Base-by-base conservation (phyloP, 1,284 basidiomycete genomes). In the Naganishia cerealis region DNA sequence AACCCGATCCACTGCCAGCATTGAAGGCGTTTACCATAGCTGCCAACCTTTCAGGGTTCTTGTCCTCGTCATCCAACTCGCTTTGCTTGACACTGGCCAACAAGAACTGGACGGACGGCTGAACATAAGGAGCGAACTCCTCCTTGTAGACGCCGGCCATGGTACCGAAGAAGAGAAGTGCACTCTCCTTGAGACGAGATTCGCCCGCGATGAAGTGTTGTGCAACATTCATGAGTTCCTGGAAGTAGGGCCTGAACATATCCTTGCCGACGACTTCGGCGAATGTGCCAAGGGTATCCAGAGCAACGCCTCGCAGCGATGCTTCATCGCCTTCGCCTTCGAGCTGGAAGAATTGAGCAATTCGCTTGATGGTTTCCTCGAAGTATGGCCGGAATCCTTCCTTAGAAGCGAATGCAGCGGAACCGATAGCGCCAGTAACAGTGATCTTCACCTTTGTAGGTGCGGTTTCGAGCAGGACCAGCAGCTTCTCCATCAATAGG, bases 161-260 rank as follows among this genome's bases (percentile, higher is more conserved):
- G 73, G 96, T 93, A 71, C 94, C 92, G 75, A 99, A 99, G 87
- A 98, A 98, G 76, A 99, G 85, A 87, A 97, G 99, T 76, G 90
- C 92, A 81, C 94, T 97, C 81, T 99, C 96, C 73, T 93, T 87
- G 70, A 99, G 84, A 71, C 94, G 86, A 77, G 84, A 83, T 73
- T 92, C 90, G 81, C 95, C 87, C 71, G 90, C 88, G 70, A 95
- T 87, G 59, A 91, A 94, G 74, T 90, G 87, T 84, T 98, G 94
- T 3, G 94, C 92, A 74, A 93, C 88, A 78, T 89, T 89, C 95
- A 99, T 98, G 85, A 97, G 88, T 70, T 94, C 89, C 53, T 89
- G 85, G 84, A 97, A 95, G 86, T 92, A 99, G 26, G 94, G 95
- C 48, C 91, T 85, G 89, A 99, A 99, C 39, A 87, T 84, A 33